Evolutionary conservation across 2,329 filamentous ascomycete species (phyloP).

Genomic region (Fusarium sp.): DNA sequence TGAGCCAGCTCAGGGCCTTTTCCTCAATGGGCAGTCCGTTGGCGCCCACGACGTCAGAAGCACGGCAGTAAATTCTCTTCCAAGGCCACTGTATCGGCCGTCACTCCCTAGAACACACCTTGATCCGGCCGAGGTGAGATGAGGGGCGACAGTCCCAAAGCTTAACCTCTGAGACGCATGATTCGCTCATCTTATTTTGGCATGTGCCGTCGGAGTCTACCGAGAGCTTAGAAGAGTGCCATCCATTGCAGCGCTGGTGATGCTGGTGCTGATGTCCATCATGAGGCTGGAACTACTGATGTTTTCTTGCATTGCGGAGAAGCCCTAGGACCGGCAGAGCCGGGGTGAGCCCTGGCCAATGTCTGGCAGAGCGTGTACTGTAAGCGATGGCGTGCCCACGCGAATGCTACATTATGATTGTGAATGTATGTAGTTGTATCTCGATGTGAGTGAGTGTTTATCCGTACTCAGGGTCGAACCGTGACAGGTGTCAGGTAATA

Average conservation of each 20-base stretch:
- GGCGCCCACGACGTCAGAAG: conserved; percentile 44
- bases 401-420: conserved; percentile 27
- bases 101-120: conserved; percentile 31
- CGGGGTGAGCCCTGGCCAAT: conserved; percentile 42
- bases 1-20: conserved; percentile 41
- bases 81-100: conserved; percentile 20
- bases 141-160: conserved; percentile 29
- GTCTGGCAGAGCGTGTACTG: conserved; percentile 31
- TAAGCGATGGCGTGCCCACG: conserved; percentile 43
- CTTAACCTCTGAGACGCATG: conserved; percentile 35
- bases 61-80: conserved; percentile 17
- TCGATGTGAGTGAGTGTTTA: conserved; percentile 10
- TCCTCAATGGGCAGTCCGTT: conserved; percentile 42
- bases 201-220: conserved; percentile 38
- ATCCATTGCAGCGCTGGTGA: conserved; percentile 11
- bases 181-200: conserved; percentile 31
- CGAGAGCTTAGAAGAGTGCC: conserved; percentile 17
- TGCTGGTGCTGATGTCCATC: conserved; percentile 22
- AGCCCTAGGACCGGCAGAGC: conserved; percentile 37
- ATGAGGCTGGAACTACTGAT: conserved; percentile 34
- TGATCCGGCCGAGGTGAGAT: conserved; percentile 33
- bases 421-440: conserved; percentile 1
- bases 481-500: conserved; percentile 6
- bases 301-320: conserved; percentile 37
- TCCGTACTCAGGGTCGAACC: background rate